A percentile compares a stretch with the other conserved stretches of the same genome.
phyloP scores from a whole-genome alignment of 495 filamentous ascomycete species.

The Penicillium canescens region DNA sequence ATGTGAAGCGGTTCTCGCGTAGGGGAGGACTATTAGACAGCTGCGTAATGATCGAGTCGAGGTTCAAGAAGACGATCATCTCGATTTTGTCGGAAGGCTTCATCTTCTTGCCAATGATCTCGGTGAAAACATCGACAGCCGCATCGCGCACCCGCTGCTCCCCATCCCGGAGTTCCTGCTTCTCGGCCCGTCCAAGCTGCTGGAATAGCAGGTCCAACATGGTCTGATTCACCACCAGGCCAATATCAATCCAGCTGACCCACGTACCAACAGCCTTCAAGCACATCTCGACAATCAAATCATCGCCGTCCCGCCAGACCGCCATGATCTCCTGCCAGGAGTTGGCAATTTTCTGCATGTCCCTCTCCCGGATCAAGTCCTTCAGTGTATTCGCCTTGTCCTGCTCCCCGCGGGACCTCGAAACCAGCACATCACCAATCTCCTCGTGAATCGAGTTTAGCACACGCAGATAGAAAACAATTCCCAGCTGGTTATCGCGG shows the following conservation, averaged over 20 bases:
- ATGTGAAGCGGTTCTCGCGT: constrained; percentile 71
- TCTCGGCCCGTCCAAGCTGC: constrained; percentile 62
- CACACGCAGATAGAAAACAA: constrained; percentile 85
- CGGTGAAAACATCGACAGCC: constrained; percentile 88
- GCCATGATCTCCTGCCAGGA: constrained; percentile 92
- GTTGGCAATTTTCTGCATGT: constrained; percentile 79
- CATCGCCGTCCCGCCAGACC: constrained; percentile 73
- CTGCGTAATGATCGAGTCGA: constrained; percentile 77
- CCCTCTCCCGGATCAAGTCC: constrained; percentile 79
- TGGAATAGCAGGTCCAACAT: constrained; percentile 83
- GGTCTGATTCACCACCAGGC: constrained; percentile 82
- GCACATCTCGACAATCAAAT: constrained; percentile 77
- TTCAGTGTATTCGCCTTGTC: constrained; percentile 83
- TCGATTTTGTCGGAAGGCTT: constrained; percentile 86
- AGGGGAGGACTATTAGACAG: constrained; percentile 79
- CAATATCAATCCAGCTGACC: constrained; percentile 98
- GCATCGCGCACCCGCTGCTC: constrained; percentile 80
- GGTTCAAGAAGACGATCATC: constrained; percentile 86
- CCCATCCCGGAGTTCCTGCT: constrained; percentile 46
- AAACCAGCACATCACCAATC: constrained; percentile 88
- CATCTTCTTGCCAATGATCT: constrained; percentile 98
- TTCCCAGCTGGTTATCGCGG: constrained; percentile 70
- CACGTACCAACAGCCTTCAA: constrained; percentile 87
- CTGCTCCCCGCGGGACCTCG: constrained; percentile 69
- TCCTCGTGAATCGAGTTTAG: constrained; percentile 91